Conservation (phyloP, 148 eudicot species). For the Rhododendron griersonianum region DNA sequence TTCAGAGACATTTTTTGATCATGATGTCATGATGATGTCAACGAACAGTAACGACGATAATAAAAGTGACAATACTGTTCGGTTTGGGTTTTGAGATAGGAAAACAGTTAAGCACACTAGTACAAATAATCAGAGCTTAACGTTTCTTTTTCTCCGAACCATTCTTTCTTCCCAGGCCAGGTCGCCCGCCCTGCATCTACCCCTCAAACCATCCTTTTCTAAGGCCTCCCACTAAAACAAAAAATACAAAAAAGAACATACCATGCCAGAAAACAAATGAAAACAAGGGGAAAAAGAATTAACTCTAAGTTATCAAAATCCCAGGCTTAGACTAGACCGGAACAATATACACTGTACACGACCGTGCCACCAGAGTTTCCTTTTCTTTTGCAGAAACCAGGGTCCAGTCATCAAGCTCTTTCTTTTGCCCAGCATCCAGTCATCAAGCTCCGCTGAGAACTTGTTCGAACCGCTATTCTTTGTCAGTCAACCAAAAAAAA, state of each 20-base stretch:
- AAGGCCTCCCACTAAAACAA: not conserved
- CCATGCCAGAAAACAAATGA: not conserved
- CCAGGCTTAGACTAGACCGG: not conserved
- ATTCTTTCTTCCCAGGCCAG: not conserved
- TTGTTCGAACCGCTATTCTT: constrained; percentile 56
- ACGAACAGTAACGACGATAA: too few species aligned
- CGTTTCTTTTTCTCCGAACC: not conserved
- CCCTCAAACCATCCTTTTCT: not conserved
- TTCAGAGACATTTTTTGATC: too few species aligned
- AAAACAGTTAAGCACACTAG: too few species aligned
- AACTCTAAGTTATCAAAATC: constrained; percentile 11
- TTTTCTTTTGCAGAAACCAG: not conserved
- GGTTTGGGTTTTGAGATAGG: too few species aligned
- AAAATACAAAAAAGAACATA: not conserved
- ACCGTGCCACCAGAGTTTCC: not conserved
- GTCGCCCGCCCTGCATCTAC: not conserved
- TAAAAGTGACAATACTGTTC: too few species aligned
- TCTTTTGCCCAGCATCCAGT: not conserved
- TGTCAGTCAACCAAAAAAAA: constrained; percentile 41
- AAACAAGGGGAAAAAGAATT: not conserved
- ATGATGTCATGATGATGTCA: too few species aligned
- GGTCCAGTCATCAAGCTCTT: not conserved
- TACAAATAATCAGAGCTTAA: not conserved
- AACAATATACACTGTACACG: constrained; percentile 22
- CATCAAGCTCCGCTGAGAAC: constrained; percentile 60